Percentiles rank a stretch among this genome's conserved stretches.
Evolutionary conservation across 345 rosid genomes (phyloP).

Genomic region (Xanthoceras sorbifolium): DNA sequence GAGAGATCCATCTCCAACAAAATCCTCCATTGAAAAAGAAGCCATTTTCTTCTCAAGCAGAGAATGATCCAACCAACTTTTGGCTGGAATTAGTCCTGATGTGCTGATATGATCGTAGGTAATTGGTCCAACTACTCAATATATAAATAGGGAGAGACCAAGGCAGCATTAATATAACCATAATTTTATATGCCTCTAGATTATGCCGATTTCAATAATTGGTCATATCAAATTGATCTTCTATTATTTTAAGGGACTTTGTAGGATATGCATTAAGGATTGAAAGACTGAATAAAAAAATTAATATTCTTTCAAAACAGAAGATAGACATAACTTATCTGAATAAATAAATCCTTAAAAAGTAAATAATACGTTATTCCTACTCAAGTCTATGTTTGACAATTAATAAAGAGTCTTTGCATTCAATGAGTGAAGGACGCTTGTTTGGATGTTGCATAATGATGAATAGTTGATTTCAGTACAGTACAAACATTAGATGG

Average conservation of each 20-base stretch:
- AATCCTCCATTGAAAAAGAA: constrained; percentile 61
- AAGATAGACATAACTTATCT: not conserved
- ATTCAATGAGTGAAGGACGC: not conserved
- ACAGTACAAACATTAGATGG: not conserved
- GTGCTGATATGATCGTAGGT: not conserved
- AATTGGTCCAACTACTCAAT: constrained; percentile 10
- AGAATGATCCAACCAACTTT: constrained; percentile 8
- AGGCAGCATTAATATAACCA: not conserved
- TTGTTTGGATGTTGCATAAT: not conserved
- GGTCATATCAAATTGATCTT: not conserved
- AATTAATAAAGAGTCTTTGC: not conserved
- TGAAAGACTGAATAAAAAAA: not conserved
- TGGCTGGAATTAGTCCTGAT: not conserved
- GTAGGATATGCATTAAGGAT: not conserved
- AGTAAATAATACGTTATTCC: not conserved
- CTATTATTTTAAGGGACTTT: not conserved
- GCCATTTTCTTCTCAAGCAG: constrained; percentile 41
- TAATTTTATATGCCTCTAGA: constrained; percentile 2
- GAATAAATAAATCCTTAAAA: not conserved
- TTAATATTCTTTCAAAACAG: not conserved
- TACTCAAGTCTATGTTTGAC: not conserved
- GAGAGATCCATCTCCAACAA: constrained; percentile 56
- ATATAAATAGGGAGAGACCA: not conserved
- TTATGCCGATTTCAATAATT: constrained; percentile 13
- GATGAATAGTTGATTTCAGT: not conserved